Percentiles rank a stretch among this genome's conserved stretches.
Evolutionary conservation across 2,329 filamentous ascomycete genomes (phyloP).

Genomic region (Zymoseptoria ardabiliae): DNA sequence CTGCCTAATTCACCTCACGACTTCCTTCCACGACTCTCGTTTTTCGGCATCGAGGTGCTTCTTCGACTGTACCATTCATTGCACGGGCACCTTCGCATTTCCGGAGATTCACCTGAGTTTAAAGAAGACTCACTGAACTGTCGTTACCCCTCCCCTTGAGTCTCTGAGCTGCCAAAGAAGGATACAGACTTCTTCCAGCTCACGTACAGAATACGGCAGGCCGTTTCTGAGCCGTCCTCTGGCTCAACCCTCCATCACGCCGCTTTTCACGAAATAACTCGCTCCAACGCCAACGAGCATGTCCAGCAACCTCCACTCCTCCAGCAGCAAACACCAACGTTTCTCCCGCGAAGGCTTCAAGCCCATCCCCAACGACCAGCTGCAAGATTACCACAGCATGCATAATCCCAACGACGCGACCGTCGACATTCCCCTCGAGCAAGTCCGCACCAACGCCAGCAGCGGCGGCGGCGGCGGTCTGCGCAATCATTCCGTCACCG

Average conservation of each 20-base stretch:
- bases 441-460: conserved; percentile 42
- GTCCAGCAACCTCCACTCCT: conserved; percentile 13
- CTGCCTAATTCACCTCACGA: not conserved
- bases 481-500: conserved; percentile 33
- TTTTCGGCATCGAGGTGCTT: not conserved
- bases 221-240: not conserved
- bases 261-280: not conserved
- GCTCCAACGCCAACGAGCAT: conserved; percentile 5
- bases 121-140: not conserved
- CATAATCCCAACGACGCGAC: conserved; percentile 42
- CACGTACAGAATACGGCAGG: not conserved
- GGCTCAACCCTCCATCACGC: not conserved
- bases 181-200: not conserved
- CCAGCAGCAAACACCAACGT: conserved; percentile 15
- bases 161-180: not conserved
- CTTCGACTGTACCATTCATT: not conserved
- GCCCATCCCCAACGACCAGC: conserved; percentile 17
- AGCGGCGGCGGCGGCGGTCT: conserved; percentile 37
- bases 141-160: not conserved
- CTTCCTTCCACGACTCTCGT: not conserved
- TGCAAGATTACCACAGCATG: conserved; percentile 6
- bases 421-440: conserved; percentile 55
- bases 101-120: not conserved
- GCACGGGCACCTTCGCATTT: not conserved
- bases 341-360: conserved; percentile 28